A percentile compares a stretch with the other conserved stretches of the same genome.
Conservation (phyloP, 1,284 basidiomycete species). For the Ustilago cynodontis region DNA sequence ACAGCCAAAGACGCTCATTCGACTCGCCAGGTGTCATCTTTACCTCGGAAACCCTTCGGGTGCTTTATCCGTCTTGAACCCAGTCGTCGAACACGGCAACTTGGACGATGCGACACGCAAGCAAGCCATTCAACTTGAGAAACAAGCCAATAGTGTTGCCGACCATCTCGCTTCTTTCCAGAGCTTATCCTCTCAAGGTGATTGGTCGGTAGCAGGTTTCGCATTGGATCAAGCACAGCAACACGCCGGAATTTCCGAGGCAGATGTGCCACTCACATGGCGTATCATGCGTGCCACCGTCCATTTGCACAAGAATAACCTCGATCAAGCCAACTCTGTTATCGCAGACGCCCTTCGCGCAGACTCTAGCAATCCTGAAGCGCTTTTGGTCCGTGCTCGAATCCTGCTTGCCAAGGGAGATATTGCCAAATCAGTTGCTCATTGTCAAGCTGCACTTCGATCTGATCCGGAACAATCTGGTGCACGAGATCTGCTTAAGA, state of each 20-base stretch:
- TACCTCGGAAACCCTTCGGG: conserved; percentile 57
- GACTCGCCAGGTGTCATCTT: conserved; percentile 63
- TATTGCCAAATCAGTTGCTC: conserved; percentile 78
- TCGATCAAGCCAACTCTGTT: conserved; percentile 57
- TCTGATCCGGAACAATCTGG: conserved; percentile 82
- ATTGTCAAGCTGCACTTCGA: conserved; percentile 80
- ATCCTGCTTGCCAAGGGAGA: conserved; percentile 82
- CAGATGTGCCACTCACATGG: conserved; percentile 52
- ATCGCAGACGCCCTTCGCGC: conserved; percentile 80
- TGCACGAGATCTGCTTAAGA: conserved; percentile 80
- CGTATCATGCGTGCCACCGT: conserved; percentile 50
- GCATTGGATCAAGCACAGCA: conserved; percentile 62
- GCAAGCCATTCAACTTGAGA: conserved; percentile 51
- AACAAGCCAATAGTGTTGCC: conserved; percentile 50
- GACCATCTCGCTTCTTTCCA: conserved; percentile 73
- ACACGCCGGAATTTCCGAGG: conserved; percentile 46
- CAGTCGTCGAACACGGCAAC: conserved; percentile 12
- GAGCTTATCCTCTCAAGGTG: conserved; percentile 76
- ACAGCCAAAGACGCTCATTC: conserved; percentile 59
- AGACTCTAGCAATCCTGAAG: conserved; percentile 81
- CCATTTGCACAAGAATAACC: conserved; percentile 55
- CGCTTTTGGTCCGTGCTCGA: conserved; percentile 82
- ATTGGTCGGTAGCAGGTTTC: conserved; percentile 71
- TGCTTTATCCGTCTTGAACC: conserved; percentile 45
- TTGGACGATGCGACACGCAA: conserved; percentile 37